Conservation (phyloP, 805 yeast genomes). For the Teunomyces atbi region DNA sequence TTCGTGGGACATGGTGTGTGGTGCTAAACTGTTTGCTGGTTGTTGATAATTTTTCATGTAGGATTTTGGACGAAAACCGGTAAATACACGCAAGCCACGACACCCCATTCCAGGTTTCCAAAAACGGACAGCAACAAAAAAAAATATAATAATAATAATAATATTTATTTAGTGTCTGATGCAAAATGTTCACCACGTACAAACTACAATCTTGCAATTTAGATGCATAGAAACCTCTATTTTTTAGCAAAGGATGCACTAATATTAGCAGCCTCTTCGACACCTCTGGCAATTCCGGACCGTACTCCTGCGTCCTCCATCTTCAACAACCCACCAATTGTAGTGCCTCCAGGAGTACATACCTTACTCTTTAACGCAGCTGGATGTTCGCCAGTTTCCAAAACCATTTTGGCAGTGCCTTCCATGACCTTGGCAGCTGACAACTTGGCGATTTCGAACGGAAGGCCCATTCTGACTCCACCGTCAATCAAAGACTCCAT, state of each 20-base stretch:
- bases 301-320: constrained; percentile 92
- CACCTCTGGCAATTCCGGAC: constrained; percentile 81
- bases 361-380: constrained; percentile 82
- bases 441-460: constrained; percentile 74
- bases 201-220: background rate
- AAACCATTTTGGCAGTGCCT: constrained; percentile 91
- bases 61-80: constrained; percentile 2
- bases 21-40: background rate
- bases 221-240: constrained; percentile 8
- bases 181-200: background rate
- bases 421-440: constrained; percentile 93
- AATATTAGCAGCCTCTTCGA: constrained; percentile 87
- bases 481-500: constrained; percentile 93
- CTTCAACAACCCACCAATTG: constrained; percentile 89
- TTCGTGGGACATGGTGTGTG: constrained; percentile 73
- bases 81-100: background rate
- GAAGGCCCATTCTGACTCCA: constrained; percentile 92
- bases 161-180: background rate
- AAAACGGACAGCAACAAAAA: background rate
- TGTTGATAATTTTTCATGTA: constrained; percentile 4
- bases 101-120: background rate
- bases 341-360: constrained; percentile 97
- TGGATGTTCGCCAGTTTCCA: constrained; percentile 81
- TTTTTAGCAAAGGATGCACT: constrained; percentile 53
- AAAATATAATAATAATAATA: background rate